A percentile compares a stretch with the other conserved stretches of the same genome.
These are phyloP conservation scores for Rhizoctonia solani DNA, from an alignment of 1,284 basidiomycete genomes.

Conservation along the genomic window DNA sequence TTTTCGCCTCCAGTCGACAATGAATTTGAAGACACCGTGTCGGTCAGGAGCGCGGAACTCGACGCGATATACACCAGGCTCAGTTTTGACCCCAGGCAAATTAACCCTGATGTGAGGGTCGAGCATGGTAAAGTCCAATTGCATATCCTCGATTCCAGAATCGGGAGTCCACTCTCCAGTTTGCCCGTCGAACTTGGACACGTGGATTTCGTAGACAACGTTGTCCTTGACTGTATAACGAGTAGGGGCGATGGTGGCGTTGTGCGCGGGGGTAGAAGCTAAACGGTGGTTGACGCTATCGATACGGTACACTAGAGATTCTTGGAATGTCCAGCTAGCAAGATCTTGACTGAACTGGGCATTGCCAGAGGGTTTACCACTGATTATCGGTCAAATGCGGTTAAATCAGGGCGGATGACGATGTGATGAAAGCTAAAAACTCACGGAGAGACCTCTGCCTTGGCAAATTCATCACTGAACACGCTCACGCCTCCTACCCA, in stretches of 20 bases:
- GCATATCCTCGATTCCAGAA: conserved; percentile 72
- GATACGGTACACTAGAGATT: conserved; percentile 79
- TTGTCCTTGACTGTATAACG: conserved; percentile 88
- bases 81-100: conserved; percentile 58
- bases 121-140: conserved; percentile 97
- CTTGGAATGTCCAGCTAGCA: conserved; percentile 89
- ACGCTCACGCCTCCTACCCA: conserved; percentile 83
- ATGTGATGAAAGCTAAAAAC: conserved; percentile 42
- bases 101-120: conserved; percentile 89
- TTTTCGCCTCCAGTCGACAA: conserved; percentile 84
- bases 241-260: conserved; percentile 45
- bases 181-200: conserved; percentile 65
- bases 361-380: conserved; percentile 73
- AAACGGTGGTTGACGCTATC: conserved; percentile 74
- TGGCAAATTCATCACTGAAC: conserved; percentile 72
- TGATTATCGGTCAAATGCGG: conserved; percentile 42
- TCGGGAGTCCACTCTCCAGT: conserved; percentile 71
- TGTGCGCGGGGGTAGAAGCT: conserved; percentile 50
- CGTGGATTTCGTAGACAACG: conserved; percentile 72
- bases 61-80: conserved; percentile 71
- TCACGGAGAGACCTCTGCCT: conserved; percentile 65
- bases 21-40: conserved; percentile 98
- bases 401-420: conserved; percentile 4
- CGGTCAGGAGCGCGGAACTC: conserved; percentile 89
- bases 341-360: conserved; percentile 73